Percentiles rank a stretch among this genome's conserved stretches.
phyloP scores from a whole-genome alignment of 2,329 filamentous ascomycete genomes.

The Colletotrichum sp. region DNA sequence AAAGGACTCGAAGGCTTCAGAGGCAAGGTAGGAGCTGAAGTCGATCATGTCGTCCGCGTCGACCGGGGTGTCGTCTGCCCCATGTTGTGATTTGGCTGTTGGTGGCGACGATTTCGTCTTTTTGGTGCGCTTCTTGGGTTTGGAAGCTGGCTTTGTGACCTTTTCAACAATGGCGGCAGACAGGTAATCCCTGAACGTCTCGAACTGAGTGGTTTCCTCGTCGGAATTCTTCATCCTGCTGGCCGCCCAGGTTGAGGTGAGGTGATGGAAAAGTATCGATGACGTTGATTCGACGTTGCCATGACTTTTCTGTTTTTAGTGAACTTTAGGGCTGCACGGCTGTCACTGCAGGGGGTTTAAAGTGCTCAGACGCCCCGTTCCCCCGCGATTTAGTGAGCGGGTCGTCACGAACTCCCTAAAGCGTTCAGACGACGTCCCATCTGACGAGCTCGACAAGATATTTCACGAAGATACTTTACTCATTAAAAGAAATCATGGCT shows the following conservation, averaged over 20 bases:
- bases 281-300: not conserved
- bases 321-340: not conserved
- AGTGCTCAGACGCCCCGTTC: not conserved
- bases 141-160: conserved; percentile 47
- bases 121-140: conserved; percentile 51
- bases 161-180: conserved; percentile 72
- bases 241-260: not conserved
- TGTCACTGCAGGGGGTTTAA: not conserved
- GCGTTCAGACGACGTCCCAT: not conserved
- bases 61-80: not conserved
- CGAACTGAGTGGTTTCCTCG: conserved; percentile 28
- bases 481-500: not conserved
- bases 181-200: conserved; percentile 76
- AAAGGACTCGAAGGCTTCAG: conserved; percentile 70
- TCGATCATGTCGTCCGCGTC: conserved; percentile 75
- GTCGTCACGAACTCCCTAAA: not conserved
- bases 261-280: not conserved
- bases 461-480: not conserved
- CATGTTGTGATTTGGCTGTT: not conserved
- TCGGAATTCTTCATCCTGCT: conserved; percentile 51
- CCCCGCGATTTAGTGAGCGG: not conserved
- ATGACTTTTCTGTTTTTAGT: not conserved
- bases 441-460: not conserved
- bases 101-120: conserved; percentile 10
- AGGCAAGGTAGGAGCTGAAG: conserved; percentile 81